Evolutionary conservation across 1,284 basidiomycete species (phyloP), one percentile per base, ranked within the genome.

Genomic region (Cutaneotrichosporon dermatis): DNA sequence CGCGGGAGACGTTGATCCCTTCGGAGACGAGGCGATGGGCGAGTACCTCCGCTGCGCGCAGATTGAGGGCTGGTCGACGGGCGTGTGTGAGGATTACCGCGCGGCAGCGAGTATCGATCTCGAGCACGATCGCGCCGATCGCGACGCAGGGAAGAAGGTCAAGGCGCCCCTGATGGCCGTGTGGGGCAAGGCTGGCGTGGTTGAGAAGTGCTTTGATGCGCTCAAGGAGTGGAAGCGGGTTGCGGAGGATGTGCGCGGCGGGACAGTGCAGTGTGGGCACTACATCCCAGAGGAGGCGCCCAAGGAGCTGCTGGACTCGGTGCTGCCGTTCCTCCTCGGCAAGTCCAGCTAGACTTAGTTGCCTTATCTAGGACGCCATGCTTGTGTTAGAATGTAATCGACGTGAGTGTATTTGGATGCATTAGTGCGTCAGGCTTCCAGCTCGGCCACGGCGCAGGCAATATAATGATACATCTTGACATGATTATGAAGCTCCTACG

Each of bases 71-170:
- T 49, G 46, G 46, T 25, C 46, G 4, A 36, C 34, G 1, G 46
- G 46, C 11, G 46, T 49, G 11, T 78, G 76, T 60, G 78, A 79
- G 64, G 77, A 79, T 61, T 79, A 79, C 60, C 71, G 78, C 3
- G 76, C 76, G 0, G 70, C 76, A 8, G 71, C 72, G 10, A 71
- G 70, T 7, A 71, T 73, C 33, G 78, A 79, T 52, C 67, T 77
- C 3, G 63, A 67, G 3, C 73, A 76, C 25, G 78, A 79, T 55
- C 62, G 69, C 54, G n/a, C 69, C 73, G 48, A 64, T 65, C 2
- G 51, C 62, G 34, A 49, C 11, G 46, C 33, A 7, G 75, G 72
- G 4, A 59, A 66, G 2, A 76, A 72, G 57, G 55, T 79, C 9
- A 64, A 70, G 6, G 65, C 69, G 1, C 48, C 57, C 10, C 39